Conservation (phyloP, 164 flowering plant species). For the Vitis amurensis region DNA sequence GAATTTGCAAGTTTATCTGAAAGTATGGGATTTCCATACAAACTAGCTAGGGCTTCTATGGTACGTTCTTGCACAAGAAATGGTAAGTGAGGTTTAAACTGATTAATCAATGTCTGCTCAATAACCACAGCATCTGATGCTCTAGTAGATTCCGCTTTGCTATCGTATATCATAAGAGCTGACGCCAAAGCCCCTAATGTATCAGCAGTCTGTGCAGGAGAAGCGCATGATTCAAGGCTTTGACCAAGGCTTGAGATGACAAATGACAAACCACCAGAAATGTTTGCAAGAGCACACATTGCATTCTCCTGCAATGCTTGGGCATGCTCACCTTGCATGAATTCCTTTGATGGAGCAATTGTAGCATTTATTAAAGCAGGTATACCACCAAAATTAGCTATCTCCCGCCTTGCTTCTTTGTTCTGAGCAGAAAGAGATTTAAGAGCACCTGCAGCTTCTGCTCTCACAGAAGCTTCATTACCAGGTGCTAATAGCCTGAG, state of each 20-base stretch:
- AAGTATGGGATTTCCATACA: slow-evolving; percentile 82
- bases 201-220: slow-evolving; percentile 90
- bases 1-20: slow-evolving; percentile 66
- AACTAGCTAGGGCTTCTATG: slow-evolving; percentile 94
- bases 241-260: slow-evolving; percentile 98
- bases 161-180: slow-evolving; percentile 99
- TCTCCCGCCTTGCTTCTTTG: slow-evolving; percentile 84
- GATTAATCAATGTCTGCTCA: slow-evolving; percentile 79
- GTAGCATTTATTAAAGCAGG: slow-evolving; percentile 98
- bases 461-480: slow-evolving; percentile 88
- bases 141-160: slow-evolving; percentile 72
- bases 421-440: slow-evolving; percentile 94
- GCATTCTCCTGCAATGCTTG: slow-evolving; percentile 99
- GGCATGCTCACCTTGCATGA: slow-evolving; percentile 98
- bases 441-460: slow-evolving; percentile 95
- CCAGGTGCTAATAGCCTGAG: slow-evolving; percentile 81
- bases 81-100: slow-evolving; percentile 70
- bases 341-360: slow-evolving; percentile 98
- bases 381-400: slow-evolving; percentile 81
- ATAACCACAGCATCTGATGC: slow-evolving; percentile 77
- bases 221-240: slow-evolving; percentile 93
- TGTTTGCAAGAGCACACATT: slow-evolving; percentile 98
- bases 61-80: slow-evolving; percentile 96
- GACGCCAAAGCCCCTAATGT: slow-evolving; percentile 98
- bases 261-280: slow-evolving; percentile 95